phyloP scores from a whole-genome alignment of 2,329 filamentous ascomycete species.

The Triangularia verruculosa region DNA sequence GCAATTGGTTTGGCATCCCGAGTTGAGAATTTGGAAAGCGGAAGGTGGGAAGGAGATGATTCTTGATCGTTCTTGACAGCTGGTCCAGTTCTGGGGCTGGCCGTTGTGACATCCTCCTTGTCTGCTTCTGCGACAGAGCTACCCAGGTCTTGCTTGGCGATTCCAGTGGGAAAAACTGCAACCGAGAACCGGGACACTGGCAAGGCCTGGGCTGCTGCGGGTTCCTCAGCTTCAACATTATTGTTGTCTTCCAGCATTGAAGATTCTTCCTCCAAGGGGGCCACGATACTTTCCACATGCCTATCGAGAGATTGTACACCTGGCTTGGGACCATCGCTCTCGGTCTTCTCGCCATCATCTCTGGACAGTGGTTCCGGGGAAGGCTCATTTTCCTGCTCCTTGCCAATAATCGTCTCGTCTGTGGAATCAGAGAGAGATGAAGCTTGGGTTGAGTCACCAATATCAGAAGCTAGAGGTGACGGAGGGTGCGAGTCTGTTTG shows the following conservation, averaged over 20 bases:
- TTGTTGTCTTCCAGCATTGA: background rate
- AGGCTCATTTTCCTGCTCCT: conserved; percentile 31
- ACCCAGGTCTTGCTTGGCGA: background rate
- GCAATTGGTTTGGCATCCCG: conserved; percentile 20
- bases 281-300: conserved; percentile 4
- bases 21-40: conserved; percentile 44
- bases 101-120: background rate
- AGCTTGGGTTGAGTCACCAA: conserved; percentile 59
- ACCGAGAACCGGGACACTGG: conserved; percentile 30
- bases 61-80: conserved; percentile 18
- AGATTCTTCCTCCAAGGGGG: background rate
- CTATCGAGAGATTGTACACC: background rate
- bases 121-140: background rate
- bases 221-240: background rate
- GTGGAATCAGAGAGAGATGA: conserved; percentile 63
- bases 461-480: conserved; percentile 56
- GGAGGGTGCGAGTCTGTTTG: conserved; percentile 56
- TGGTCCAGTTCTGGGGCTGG: background rate
- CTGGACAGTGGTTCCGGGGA: background rate
- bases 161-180: conserved; percentile 7
- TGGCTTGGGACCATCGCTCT: background rate
- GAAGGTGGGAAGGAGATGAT: conserved; percentile 31
- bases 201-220: conserved; percentile 12
- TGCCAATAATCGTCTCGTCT: conserved; percentile 53
- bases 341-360: background rate